Conservation (phyloP, 805 yeast species). For the Candida corydali region DNA sequence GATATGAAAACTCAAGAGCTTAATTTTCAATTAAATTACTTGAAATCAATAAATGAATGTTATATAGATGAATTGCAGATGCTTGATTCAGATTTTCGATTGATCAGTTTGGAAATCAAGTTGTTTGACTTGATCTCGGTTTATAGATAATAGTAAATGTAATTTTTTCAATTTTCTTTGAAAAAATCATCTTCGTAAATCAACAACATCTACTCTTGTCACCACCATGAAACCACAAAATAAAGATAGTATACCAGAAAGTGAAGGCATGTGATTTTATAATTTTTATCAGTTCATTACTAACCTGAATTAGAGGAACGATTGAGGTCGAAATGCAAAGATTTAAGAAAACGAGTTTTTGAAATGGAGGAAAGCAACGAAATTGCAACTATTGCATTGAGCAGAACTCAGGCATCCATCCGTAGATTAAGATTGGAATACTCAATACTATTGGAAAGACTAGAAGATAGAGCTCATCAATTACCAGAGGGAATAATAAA, state of each 20-base stretch:
- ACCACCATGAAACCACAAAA: constrained; percentile 8
- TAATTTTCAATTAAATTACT: not conserved
- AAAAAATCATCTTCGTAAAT: constrained; percentile 1
- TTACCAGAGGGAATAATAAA: constrained; percentile 23
- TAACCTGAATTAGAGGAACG: constrained; percentile 33
- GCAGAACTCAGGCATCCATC: constrained; percentile 71
- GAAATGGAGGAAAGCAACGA: constrained; percentile 79
- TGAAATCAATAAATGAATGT: not conserved
- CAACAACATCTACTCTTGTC: no score
- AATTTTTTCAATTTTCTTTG: not conserved
- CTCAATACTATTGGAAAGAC: constrained; percentile 69
- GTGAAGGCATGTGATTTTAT: constrained; percentile 32
- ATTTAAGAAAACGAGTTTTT: constrained; percentile 60
- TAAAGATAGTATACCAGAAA: constrained; percentile 32
- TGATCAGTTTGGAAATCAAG: not conserved
- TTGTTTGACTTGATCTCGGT: not conserved
- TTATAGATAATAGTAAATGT: not conserved
- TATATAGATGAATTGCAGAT: not conserved
- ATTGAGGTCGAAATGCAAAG: constrained; percentile 65
- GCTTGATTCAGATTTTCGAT: constrained; percentile 2
- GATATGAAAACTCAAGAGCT: not conserved
- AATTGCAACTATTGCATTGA: constrained; percentile 66
- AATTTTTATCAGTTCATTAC: not conserved
- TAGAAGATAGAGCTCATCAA: constrained; percentile 53
- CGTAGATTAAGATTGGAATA: constrained; percentile 81